Evolutionary conservation across 2,329 filamentous ascomycete species (phyloP), one percentile per base, ranked within the genome.

Genomic region (Trichophyton verrucosum): DNA sequence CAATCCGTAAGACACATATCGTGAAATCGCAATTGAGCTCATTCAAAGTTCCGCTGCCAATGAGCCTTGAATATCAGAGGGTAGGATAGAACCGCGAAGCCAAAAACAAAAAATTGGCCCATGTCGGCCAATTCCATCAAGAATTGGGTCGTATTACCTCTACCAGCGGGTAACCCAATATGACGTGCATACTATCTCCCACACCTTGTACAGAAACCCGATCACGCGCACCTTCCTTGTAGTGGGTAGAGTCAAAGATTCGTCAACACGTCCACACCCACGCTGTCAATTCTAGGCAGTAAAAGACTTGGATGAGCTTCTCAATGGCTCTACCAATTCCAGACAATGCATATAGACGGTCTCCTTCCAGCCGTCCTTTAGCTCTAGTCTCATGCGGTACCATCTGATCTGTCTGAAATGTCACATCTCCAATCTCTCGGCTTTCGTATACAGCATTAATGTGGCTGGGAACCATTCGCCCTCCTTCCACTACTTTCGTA

Each of bases 151-250:
- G 55, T 57, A 57, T 57, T 57, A 57, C 30, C 55, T 40, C 55
- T 22, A 22, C 38, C 36, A 57, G 15, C 55, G 33, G 51, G 38
- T 20, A 57, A 24, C 38, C 38, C 30, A 42, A 57, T 38, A 57
- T 57, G 55, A 57, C 55, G 20, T 42, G 55, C 55, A 57, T 57
- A 42, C 11, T 7, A 7, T 53, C 49, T 53, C 49, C 24, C 55
- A 38, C 38, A 57, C 55, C 55, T 57, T 57, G 55, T 57, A 57
- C 55, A 57, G 55, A 57, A 42, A 57, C 55, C 55, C 38, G 55
- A 57, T 57, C 55, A 57, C 55, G 55, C 55, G 33, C 40, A 38
- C 36, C 40, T 44, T 57, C 51, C 27, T 55, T 27, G n/a, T 55
- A 55, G 27, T 55, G 51, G 8, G 22, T 55, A 27, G 30, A 36